A percentile compares a stretch with the other conserved stretches of the same genome.
phyloP scores from a whole-genome alignment of 2,329 filamentous ascomycete genomes.

The Juglanconis oblonga region DNA sequence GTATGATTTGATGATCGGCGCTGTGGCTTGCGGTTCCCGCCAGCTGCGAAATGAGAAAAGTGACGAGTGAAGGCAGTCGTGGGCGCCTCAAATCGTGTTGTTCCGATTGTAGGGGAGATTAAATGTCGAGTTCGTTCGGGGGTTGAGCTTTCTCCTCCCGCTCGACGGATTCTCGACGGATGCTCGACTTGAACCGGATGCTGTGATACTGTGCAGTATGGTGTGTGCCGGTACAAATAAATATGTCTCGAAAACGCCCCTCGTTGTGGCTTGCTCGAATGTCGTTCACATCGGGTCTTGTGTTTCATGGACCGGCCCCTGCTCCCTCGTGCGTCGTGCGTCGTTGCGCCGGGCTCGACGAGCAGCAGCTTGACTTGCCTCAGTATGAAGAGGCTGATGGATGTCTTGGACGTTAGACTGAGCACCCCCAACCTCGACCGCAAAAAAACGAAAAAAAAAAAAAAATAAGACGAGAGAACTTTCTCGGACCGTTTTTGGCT shows the following conservation, averaged over 20 bases:
- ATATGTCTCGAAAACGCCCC: not conserved
- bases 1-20: not conserved
- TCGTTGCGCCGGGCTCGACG: not conserved
- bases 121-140: no score
- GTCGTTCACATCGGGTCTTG: not conserved
- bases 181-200: not conserved
- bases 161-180: not conserved
- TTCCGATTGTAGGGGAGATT: not conserved
- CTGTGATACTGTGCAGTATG: not conserved
- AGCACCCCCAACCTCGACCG: no score
- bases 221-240: not conserved
- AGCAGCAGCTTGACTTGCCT: not conserved
- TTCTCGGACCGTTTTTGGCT: no score
- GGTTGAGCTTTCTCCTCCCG: no score
- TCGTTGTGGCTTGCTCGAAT: slow-evolving; percentile 5
- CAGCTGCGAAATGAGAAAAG: not conserved
- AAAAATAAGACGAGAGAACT: no score
- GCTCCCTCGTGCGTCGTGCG: slow-evolving; percentile 1
- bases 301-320: slow-evolving; percentile 10
- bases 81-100: not conserved
- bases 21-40: not conserved
- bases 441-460: no score
- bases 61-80: not conserved
- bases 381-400: no score
- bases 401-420: no score